Evolutionary conservation across 2,329 filamentous ascomycete species (phyloP).

Genomic region (Fusarium chuoi): DNA sequence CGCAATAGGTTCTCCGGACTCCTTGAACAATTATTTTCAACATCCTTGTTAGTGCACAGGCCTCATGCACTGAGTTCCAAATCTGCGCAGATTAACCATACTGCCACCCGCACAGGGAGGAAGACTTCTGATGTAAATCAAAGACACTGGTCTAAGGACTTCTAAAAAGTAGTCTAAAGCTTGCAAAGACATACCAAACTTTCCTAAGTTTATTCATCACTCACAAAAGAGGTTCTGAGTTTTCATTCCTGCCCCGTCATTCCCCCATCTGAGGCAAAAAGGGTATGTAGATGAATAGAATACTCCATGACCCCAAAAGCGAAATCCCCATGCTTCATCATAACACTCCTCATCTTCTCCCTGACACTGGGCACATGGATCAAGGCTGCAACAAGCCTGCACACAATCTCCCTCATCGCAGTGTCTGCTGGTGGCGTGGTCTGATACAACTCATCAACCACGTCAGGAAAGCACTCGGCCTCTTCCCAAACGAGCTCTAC

Average conservation of each 20-base stretch:
- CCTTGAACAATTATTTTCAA: no score
- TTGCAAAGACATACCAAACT: not conserved
- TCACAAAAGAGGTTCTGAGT: not conserved
- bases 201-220: accelerated
- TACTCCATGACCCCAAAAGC: constrained; percentile 23
- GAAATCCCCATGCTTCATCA: constrained; percentile 27
- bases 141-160: not conserved
- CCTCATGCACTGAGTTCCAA: not conserved
- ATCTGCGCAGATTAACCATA: not conserved
- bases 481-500: constrained; percentile 19
- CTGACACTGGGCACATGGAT: not conserved
- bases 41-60: not conserved
- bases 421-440: not conserved
- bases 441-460: constrained; percentile 27
- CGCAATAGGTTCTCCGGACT: no score
- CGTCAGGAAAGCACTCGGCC: not conserved
- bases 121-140: not conserved
- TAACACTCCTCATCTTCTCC: not conserved
- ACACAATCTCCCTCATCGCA: constrained; percentile 20
- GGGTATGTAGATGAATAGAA: not conserved
- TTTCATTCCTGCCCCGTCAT: not conserved
- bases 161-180: not conserved
- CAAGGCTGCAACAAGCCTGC: constrained; percentile 13
- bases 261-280: not conserved
- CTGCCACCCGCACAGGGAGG: not conserved